phyloP scores from a whole-genome alignment of 495 filamentous ascomycete species.

The Penicillium dipodomyicola region DNA sequence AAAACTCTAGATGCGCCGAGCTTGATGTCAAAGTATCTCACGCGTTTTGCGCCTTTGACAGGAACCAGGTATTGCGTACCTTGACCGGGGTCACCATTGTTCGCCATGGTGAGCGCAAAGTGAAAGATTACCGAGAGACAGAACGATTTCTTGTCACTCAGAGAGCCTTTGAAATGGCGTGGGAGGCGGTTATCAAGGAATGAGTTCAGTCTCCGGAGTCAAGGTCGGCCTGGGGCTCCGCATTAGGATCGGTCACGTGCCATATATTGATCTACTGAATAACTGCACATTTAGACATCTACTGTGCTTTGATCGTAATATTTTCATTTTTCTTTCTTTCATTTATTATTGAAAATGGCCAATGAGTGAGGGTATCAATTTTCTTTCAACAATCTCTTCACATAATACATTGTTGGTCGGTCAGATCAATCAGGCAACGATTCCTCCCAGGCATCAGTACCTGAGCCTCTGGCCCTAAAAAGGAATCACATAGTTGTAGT shows the following conservation, averaged over 20 bases:
- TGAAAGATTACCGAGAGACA: conserved; percentile 3
- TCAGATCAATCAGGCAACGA: background rate
- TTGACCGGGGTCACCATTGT: conserved; percentile 39
- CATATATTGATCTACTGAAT: background rate
- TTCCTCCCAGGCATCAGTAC: background rate
- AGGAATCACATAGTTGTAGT: background rate
- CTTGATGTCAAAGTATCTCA: conserved; percentile 6
- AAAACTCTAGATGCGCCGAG: background rate
- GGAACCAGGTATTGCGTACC: conserved; percentile 26
- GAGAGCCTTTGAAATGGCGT: background rate
- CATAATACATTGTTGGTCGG: background rate
- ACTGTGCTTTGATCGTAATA: background rate
- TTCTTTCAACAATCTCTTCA: background rate
- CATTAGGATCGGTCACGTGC: conserved; percentile 40
- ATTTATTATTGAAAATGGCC: no score
- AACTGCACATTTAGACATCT: background rate
- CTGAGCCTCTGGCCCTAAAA: background rate
- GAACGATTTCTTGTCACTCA: conserved; percentile 9
- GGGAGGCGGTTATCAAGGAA: conserved; percentile 9
- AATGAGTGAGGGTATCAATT: background rate
- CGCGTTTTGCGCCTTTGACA: conserved; percentile 7
- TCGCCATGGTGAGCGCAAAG: conserved; percentile 35
- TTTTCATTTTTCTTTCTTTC: background rate
- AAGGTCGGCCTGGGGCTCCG: conserved; percentile 36
- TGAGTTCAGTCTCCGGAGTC: conserved; percentile 20